Conservation (phyloP, 2,329 filamentous ascomycete genomes). For the Dactylellina haptotyla region DNA sequence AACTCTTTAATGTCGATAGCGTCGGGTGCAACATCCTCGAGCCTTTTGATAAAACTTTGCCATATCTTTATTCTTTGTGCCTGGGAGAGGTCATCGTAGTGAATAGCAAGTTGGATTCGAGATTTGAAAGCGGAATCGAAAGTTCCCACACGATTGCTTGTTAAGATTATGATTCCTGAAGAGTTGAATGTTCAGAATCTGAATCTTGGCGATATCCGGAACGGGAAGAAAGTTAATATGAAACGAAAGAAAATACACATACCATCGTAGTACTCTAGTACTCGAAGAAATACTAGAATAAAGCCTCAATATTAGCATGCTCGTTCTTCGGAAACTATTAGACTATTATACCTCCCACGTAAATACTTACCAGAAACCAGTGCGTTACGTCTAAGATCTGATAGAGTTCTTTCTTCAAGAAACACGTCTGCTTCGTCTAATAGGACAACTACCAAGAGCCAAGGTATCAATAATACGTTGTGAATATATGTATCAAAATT, state of each 20-base stretch:
- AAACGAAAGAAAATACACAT: too few species aligned
- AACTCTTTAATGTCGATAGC: neutral
- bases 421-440: too few species aligned
- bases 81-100: slow-evolving; percentile 4
- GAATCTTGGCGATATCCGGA: too few species aligned
- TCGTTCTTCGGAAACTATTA: too few species aligned
- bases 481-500: too few species aligned
- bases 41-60: neutral
- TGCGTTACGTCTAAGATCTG: neutral
- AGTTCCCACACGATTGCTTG: slow-evolving; percentile 59
- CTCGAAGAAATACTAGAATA: neutral
- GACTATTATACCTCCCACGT: too few species aligned
- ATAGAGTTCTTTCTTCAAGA: neutral
- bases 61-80: neutral
- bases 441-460: too few species aligned
- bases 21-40: too few species aligned
- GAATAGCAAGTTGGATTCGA: slow-evolving; percentile 57
- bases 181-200: too few species aligned
- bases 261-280: neutral
- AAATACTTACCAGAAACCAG: neutral
- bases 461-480: too few species aligned
- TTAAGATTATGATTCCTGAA: slow-evolving; percentile 60
- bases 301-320: neutral
- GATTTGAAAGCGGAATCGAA: slow-evolving; percentile 57
- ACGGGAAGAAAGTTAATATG: too few species aligned